Evolutionary conservation across 2,329 filamentous ascomycete genomes (phyloP).

Genomic region (Pochonia chlamydosporia): DNA sequence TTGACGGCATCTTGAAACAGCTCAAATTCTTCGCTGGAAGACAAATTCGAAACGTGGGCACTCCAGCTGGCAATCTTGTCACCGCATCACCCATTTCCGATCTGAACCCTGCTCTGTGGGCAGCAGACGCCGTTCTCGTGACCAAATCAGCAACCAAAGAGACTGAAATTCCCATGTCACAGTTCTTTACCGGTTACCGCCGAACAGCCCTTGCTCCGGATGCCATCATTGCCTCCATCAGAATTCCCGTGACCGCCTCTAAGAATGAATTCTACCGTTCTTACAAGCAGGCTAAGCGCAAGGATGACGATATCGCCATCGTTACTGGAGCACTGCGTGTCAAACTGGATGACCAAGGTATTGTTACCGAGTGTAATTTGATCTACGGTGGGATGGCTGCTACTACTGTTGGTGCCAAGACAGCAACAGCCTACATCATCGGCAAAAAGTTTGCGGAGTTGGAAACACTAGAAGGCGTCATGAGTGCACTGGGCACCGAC

Average conservation of each 20-base stretch:
- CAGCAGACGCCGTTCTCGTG: slow-evolving; percentile 73
- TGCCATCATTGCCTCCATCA: slow-evolving; percentile 78
- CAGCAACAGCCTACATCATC: slow-evolving; percentile 64
- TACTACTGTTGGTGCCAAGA: slow-evolving; percentile 80
- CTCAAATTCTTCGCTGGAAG: slow-evolving; percentile 90
- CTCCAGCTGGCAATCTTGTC: slow-evolving; percentile 86
- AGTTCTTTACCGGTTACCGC: slow-evolving; percentile 91
- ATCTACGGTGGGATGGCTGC: slow-evolving; percentile 96
- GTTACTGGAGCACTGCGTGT: slow-evolving; percentile 83
- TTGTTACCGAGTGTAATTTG: slow-evolving; percentile 69
- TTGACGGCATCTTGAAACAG: slow-evolving; percentile 88
- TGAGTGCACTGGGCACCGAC: slow-evolving; percentile 83
- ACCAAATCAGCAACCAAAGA: slow-evolving; percentile 70
- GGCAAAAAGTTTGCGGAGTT: slow-evolving; percentile 78
- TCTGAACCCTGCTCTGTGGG: slow-evolving; percentile 89
- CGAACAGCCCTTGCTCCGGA: slow-evolving; percentile 74
- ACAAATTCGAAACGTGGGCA: slow-evolving; percentile 96
- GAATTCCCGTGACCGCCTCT: slow-evolving; percentile 70
- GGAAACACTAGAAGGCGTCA: slow-evolving; percentile 79
- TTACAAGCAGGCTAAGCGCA: slow-evolving; percentile 95
- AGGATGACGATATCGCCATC: slow-evolving; percentile 97
- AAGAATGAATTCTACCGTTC: slow-evolving; percentile 80
- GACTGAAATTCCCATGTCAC: slow-evolving; percentile 81
- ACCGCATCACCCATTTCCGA: slow-evolving; percentile 97
- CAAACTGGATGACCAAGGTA: slow-evolving; percentile 59